These are phyloP conservation scores for Nakaseomyces nivariensis DNA, from an alignment of 1,139 yeast genomes.

Conservation along the genomic window DNA sequence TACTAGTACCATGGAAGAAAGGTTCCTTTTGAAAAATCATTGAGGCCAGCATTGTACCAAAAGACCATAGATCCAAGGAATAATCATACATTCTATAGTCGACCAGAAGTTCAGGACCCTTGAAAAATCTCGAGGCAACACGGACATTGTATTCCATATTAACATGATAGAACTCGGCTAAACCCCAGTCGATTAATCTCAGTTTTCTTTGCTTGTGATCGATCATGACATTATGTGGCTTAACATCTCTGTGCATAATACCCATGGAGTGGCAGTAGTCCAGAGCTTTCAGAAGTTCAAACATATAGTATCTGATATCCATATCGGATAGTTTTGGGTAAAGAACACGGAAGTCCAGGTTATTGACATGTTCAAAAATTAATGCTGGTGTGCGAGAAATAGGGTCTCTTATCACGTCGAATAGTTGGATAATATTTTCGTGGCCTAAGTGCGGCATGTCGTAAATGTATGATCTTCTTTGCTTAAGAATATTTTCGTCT, in stretches of 20 bases:
- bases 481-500: constrained; percentile 19
- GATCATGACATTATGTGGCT: constrained; percentile 97
- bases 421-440: constrained; percentile 59
- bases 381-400: constrained; percentile 87
- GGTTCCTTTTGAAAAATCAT: constrained; percentile 95
- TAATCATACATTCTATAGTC: constrained; percentile 91
- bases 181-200: constrained; percentile 95
- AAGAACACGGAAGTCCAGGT: constrained; percentile 80
- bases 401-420: constrained; percentile 86
- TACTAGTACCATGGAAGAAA: constrained; percentile 92
- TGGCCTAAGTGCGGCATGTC: constrained; percentile 29
- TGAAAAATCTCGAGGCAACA: constrained; percentile 95
- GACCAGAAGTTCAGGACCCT: constrained; percentile 95
- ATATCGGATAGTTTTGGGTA: constrained; percentile 81
- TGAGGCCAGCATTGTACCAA: constrained; percentile 97
- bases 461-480: constrained; percentile 21
- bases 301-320: constrained; percentile 84
- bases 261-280: constrained; percentile 97
- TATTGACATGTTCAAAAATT: constrained; percentile 83
- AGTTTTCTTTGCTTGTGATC: constrained; percentile 68
- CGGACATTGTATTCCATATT: constrained; percentile 93
- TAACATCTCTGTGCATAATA: constrained; percentile 96
- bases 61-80: constrained; percentile 91
- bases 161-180: constrained; percentile 94
- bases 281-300: constrained; percentile 76